Evolutionary conservation across 352 stramenopile genomes (phyloP).

Genomic region (Phytophthora macrochlamydospora): DNA sequence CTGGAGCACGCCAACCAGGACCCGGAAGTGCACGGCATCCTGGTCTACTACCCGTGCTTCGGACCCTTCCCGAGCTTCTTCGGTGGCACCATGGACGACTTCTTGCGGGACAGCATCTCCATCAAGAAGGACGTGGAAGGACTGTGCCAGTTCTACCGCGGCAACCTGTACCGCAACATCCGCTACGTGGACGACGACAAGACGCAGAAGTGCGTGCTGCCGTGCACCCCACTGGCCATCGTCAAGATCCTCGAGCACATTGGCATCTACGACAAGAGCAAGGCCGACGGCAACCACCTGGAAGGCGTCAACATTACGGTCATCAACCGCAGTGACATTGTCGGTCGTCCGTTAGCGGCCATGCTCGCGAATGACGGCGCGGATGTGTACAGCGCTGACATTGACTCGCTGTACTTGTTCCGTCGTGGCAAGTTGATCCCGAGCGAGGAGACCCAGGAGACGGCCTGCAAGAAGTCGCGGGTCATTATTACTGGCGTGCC

Average conservation of each 20-base stretch:
- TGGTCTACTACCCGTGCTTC: conserved; percentile 99
- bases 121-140: conserved; percentile 98
- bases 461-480: conserved; percentile 88
- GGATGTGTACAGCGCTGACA: conserved; percentile 96
- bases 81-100: conserved; percentile 97
- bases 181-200: conserved; percentile 91
- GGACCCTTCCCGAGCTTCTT: conserved; percentile 96
- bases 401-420: conserved; percentile 96
- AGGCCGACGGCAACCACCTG: conserved; percentile 67
- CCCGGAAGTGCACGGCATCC: conserved; percentile 95
- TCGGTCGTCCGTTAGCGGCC: conserved; percentile 93
- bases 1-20: conserved; percentile 94
- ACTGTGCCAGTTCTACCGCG: conserved; percentile 96
- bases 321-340: conserved; percentile 97
- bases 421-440: conserved; percentile 89
- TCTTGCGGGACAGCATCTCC: conserved; percentile 95
- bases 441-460: conserved; percentile 85
- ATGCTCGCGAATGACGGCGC: conserved; percentile 96
- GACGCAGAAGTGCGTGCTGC: conserved; percentile 96
- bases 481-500: conserved; percentile 97
- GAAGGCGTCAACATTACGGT: conserved; percentile 92
- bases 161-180: conserved; percentile 98
- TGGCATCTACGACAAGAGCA: conserved; percentile 82
- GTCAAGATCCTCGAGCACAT: conserved; percentile 95
- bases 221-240: conserved; percentile 96